Evolutionary conservation across 2,329 filamentous ascomycete species (phyloP), one percentile per base, ranked within the genome.

Genomic region (Teratosphaeria epicoccoides): DNA sequence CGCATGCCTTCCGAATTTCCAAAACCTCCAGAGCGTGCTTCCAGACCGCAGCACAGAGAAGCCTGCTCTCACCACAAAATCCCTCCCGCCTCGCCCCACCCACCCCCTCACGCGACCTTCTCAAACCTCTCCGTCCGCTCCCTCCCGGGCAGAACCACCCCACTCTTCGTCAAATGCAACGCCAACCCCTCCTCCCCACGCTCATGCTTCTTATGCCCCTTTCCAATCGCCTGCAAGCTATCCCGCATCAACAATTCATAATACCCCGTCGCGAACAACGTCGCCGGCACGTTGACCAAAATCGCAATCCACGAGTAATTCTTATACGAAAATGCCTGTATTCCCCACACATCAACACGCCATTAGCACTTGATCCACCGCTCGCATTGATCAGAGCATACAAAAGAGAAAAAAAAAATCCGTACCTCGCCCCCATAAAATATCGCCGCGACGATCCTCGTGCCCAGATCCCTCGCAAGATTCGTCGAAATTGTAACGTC

Each of bases 391-490:
- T 45, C 43, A 9, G 9, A 24, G 5, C 17, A 20, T 37, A 9
- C 9, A 4, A 22, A 7, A 28, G 23, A 24, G 26, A n/a, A n/a
- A n/a, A n/a, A n/a, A n/a, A n/a, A n/a, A n/a, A n/a, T n/a, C n/a
- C 50, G 25, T 52, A 53, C 51, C 46, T 77, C 75, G 10, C 68
- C 60, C 47, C 76, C 76, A 56, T 71, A 79, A 65, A 81, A 80
- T 53, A 81, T 80, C 14, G 76, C 76, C 5, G 76, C 78, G 1
- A 81, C 78, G 24, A 81, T 74, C 17, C 79, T 73, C 1, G 76
- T 75, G n/a, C 79, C 79, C 12, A 82, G 67, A 60, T 82, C 79
- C 59, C 78, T 68, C 10, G 79, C 79, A 26, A 79, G 61, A 63
- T 83, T 83, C 12, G 78, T 80, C 37, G 69, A 72, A 57, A 81